Conservation (phyloP, 805 yeast genomes). For the Saccharomycopsis sp. region DNA sequence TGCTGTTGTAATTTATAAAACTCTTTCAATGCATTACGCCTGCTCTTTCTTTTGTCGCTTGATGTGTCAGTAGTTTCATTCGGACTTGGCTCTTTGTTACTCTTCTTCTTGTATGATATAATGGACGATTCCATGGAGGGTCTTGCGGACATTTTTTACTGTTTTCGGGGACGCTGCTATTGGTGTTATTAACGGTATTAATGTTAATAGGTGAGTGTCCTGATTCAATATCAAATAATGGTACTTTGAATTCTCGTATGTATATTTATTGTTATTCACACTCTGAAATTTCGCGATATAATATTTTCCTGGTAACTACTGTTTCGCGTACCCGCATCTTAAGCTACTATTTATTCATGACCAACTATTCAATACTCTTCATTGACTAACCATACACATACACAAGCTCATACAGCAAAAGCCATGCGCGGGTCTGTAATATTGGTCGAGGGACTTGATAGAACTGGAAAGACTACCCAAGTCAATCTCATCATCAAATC, state of each 20-base stretch:
- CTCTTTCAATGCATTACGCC: slow-evolving; percentile 23
- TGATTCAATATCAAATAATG: background rate
- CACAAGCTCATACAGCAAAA: no score
- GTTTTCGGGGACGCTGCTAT: no score
- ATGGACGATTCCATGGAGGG: slow-evolving; percentile 1
- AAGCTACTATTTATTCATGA: no score
- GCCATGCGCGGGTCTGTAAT: slow-evolving; percentile 78
- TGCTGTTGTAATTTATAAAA: slow-evolving; percentile 26
- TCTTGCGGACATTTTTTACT: background rate
- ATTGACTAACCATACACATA: no score
- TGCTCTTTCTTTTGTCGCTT: slow-evolving; percentile 9
- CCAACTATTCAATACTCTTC: no score
- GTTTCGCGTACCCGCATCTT: background rate
- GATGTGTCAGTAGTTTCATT: background rate
- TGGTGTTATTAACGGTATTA: no score
- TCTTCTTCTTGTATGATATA: background rate
- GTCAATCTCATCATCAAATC: slow-evolving; percentile 35
- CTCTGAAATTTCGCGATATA: no score
- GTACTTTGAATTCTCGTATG: background rate
- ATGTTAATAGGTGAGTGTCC: background rate
- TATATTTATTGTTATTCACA: no score
- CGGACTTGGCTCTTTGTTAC: background rate
- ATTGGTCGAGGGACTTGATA: slow-evolving; percentile 85
- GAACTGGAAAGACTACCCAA: slow-evolving; percentile 94
- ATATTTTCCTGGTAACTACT: no score